Evolutionary conservation across 2,329 filamentous ascomycete species (phyloP).

Genomic region (Fusarium penzigii): DNA sequence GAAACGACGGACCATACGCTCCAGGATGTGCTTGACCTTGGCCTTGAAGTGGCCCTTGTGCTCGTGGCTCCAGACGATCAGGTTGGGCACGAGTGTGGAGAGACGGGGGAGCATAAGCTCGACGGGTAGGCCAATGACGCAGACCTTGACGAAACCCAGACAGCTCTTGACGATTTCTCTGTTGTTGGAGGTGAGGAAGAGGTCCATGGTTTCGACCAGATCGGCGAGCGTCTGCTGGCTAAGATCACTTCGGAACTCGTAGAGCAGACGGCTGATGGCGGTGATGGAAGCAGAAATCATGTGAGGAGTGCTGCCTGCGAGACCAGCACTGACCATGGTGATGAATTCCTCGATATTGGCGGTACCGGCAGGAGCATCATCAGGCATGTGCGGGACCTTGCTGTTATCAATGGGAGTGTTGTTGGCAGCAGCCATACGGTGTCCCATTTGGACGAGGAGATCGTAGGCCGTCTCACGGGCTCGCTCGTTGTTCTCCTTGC

Average conservation of each 20-base stretch:
- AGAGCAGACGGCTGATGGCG: slow-evolving; percentile 88
- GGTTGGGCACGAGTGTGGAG: slow-evolving; percentile 76
- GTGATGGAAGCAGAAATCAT: slow-evolving; percentile 99
- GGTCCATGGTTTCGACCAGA: slow-evolving; percentile 89
- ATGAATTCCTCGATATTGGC: slow-evolving; percentile 94
- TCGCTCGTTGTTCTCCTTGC: slow-evolving; percentile 97
- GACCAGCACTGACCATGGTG: slow-evolving; percentile 95
- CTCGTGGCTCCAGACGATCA: slow-evolving; percentile 96
- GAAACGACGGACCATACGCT: slow-evolving; percentile 90
- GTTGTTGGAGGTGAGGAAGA: slow-evolving; percentile 95
- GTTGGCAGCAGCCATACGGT: slow-evolving; percentile 68
- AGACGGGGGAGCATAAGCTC: slow-evolving; percentile 79
- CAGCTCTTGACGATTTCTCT: slow-evolving; percentile 95
- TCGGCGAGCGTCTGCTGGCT: slow-evolving; percentile 72
- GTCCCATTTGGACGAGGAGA: slow-evolving; percentile 83
- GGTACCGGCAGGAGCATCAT: slow-evolving; percentile 72
- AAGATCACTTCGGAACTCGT: slow-evolving; percentile 78
- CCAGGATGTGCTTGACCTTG: slow-evolving; percentile 97
- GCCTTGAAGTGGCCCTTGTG: slow-evolving; percentile 96
- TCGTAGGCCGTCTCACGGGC: slow-evolving; percentile 89
- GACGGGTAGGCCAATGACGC: slow-evolving; percentile 80
- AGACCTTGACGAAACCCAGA: slow-evolving; percentile 95
- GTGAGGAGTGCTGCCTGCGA: slow-evolving; percentile 89
- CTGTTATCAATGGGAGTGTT: slow-evolving; percentile 79
- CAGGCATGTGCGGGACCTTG: slow-evolving; percentile 84